Percentiles rank a stretch among this genome's conserved stretches.
phyloP scores from a whole-genome alignment of 805 yeast genomes.

The Barnettozyma populi region DNA sequence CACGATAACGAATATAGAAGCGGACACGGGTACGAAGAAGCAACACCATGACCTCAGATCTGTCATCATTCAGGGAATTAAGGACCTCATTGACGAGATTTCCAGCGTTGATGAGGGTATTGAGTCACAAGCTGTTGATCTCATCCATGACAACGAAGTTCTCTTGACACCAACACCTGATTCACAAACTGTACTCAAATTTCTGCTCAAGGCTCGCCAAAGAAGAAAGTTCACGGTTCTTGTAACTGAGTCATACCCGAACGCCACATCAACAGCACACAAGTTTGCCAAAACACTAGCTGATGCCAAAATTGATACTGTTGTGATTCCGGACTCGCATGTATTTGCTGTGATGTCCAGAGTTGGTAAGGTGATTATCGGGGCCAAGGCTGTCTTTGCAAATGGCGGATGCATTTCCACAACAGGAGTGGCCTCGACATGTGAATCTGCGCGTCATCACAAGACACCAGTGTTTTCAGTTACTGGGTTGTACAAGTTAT shows the following conservation, averaged over 20 bases:
- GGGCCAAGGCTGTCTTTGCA: constrained; percentile 88
- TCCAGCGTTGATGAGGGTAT: constrained; percentile 85
- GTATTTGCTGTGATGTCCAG: constrained; percentile 95
- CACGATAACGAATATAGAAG: constrained; percentile 17
- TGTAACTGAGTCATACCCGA: constrained; percentile 90
- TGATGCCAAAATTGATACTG: constrained; percentile 81
- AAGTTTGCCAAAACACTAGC: constrained; percentile 74
- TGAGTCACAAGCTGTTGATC: constrained; percentile 84
- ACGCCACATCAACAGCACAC: constrained; percentile 73
- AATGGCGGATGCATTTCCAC: constrained; percentile 92
- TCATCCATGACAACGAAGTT: constrained; percentile 89
- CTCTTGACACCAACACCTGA: constrained; percentile 91
- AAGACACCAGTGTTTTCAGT: constrained; percentile 95
- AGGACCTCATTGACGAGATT: constrained; percentile 89
- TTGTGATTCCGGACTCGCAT: constrained; percentile 88
- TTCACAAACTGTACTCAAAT: constrained; percentile 82
- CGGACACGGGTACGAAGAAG: constrained; percentile 12
- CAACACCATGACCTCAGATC: constrained; percentile 64
- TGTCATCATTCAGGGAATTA: constrained; percentile 83
- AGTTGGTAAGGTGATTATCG: constrained; percentile 92
- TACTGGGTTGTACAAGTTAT: constrained; percentile 87
- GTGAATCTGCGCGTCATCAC: constrained; percentile 93
- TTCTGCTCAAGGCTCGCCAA: constrained; percentile 76
- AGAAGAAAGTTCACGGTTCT: constrained; percentile 89
- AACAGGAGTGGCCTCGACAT: constrained; percentile 88